Percentiles rank a stretch among this genome's conserved stretches.
Evolutionary conservation across 331 rosid species (phyloP).

Genomic region (Quercus phellos): DNA sequence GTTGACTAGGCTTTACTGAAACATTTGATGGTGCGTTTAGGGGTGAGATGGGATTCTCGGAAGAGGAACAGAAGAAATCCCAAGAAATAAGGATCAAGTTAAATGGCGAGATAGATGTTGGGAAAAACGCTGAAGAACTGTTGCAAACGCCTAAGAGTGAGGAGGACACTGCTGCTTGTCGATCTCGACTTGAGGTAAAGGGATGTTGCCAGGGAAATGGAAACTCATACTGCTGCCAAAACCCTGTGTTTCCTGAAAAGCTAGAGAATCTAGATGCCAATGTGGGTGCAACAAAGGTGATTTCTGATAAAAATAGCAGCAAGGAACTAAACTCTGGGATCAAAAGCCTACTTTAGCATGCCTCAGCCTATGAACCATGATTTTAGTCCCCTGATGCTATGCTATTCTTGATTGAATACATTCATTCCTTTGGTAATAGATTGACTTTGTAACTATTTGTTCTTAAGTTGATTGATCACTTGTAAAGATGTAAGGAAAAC

Average conservation of each 20-base stretch:
- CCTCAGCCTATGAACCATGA: too few species aligned
- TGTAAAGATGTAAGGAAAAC: too few species aligned
- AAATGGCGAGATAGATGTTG: slow-evolving; percentile 33
- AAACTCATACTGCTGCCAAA: slow-evolving; percentile 48
- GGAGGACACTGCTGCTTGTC: neutral
- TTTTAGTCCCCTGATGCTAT: too few species aligned
- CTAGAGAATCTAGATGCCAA: slow-evolving; percentile 27
- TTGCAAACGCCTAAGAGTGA: slow-evolving; percentile 11
- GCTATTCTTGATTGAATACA: too few species aligned
- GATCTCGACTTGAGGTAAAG: slow-evolving; percentile 18
- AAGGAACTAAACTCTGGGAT: slow-evolving; percentile 25
- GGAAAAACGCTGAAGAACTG: slow-evolving; percentile 19
- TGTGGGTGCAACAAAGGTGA: slow-evolving; percentile 33
- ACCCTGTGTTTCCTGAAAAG: slow-evolving; percentile 24
- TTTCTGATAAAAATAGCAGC: slow-evolving; percentile 40
- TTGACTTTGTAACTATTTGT: too few species aligned
- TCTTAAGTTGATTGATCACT: too few species aligned
- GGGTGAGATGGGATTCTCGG: slow-evolving; percentile 89
- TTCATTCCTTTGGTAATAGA: too few species aligned
- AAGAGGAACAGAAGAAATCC: slow-evolving; percentile 55
- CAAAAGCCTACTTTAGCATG: too few species aligned
- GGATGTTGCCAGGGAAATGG: slow-evolving; percentile 58
- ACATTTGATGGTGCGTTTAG: slow-evolving; percentile 32
- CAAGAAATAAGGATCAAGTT: slow-evolving; percentile 55
- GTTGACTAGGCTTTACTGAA: slow-evolving; percentile 5